Conservation (phyloP, 257 asterid genomes). For the Scutellaria baicalensis region DNA sequence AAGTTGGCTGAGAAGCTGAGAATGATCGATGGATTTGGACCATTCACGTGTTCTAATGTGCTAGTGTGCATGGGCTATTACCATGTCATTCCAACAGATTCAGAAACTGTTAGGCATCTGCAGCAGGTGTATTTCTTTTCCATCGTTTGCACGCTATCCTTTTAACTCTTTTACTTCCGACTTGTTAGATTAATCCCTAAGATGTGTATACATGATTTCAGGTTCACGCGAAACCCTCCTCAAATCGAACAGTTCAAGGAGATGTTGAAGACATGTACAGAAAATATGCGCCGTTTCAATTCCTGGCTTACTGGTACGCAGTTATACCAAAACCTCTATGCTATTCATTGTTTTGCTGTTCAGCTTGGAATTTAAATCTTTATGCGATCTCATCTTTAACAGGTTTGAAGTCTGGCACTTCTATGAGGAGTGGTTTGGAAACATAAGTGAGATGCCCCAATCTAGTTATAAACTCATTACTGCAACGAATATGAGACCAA, state of each 20-base stretch:
- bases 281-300: slow-evolving; percentile 75
- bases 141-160: background rate
- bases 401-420: slow-evolving; percentile 81
- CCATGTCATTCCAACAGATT: slow-evolving; percentile 79
- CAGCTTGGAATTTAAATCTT: background rate
- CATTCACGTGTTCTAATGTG: slow-evolving; percentile 77
- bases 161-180: background rate
- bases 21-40: slow-evolving; percentile 72
- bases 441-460: slow-evolving; percentile 50
- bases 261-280: slow-evolving; percentile 59
- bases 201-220: slow-evolving; percentile 13
- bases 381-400: slow-evolving; percentile 3
- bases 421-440: slow-evolving; percentile 77
- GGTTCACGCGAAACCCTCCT: slow-evolving; percentile 60
- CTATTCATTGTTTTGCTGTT: background rate
- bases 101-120: slow-evolving; percentile 86
- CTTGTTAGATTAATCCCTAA: background rate
- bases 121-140: slow-evolving; percentile 44
- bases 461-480: slow-evolving; percentile 58
- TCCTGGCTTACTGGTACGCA: slow-evolving; percentile 72
- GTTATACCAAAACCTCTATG: background rate
- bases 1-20: slow-evolving; percentile 52
- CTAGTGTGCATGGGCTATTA: slow-evolving; percentile 86
- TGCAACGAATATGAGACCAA: slow-evolving; percentile 71
- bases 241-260: slow-evolving; percentile 32